Evolutionary conservation across 1,139 yeast genomes (phyloP).

Genomic region (Debaryomycetaceae sp.): DNA sequence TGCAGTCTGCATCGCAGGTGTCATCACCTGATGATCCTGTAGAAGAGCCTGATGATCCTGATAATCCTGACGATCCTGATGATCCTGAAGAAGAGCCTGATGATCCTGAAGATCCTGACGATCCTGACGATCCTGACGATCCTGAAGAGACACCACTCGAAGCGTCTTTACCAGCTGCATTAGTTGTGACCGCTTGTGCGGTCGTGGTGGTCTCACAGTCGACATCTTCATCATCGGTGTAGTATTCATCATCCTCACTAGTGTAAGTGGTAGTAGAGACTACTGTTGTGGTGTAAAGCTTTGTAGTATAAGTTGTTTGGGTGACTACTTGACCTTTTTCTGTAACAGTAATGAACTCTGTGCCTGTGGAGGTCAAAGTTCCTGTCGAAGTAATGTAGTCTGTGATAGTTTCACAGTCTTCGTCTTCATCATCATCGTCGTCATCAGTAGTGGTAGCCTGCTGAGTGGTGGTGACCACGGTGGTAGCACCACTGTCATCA

Average conservation of each 20-base stretch:
- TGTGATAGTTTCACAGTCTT: conserved; percentile 11
- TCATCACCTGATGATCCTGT: conserved; percentile 4
- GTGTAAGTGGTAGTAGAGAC: not conserved
- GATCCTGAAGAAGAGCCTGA: conserved; percentile 5
- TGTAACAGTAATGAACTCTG: not conserved
- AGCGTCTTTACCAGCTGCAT: conserved; percentile 1
- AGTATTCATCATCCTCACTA: conserved; percentile 7
- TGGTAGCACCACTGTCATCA: conserved; percentile 1
- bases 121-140: not conserved
- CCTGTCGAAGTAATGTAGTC: conserved; percentile 8
- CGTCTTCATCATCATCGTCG: conserved; percentile 11
- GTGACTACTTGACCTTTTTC: not conserved
- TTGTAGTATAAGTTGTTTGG: not conserved
- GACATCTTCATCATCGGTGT: conserved; percentile 11
- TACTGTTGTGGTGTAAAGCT: conserved; percentile 2
- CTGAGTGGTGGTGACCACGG: conserved; percentile 3
- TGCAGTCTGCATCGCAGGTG: not conserved
- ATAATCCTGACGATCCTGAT: conserved; percentile 8
- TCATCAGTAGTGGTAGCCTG: conserved; percentile 3
- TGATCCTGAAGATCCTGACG: conserved; percentile 3
- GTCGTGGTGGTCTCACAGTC: conserved; percentile 5
- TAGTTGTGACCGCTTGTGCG: not conserved
- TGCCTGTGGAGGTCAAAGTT: conserved; percentile 4
- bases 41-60: conserved; percentile 1
- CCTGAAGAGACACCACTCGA: not conserved